These are phyloP conservation scores for Usnea hakonensis DNA, from an alignment of 495 filamentous ascomycete species.

Conservation along the genomic window DNA sequence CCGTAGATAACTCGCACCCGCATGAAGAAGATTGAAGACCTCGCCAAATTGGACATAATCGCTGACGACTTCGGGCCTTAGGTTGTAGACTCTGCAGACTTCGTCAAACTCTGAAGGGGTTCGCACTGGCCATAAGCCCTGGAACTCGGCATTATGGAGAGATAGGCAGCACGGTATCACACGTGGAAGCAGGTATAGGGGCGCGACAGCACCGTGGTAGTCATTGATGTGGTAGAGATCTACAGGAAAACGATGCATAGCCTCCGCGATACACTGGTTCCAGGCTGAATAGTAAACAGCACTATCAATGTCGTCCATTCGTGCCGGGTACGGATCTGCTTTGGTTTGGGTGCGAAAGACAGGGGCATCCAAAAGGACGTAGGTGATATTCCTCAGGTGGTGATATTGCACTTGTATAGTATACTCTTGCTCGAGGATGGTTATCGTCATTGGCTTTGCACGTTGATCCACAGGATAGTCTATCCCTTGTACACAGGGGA, in stretches of 20 bases:
- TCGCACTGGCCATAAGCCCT: conserved; percentile 62
- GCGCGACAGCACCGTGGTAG: conserved; percentile 68
- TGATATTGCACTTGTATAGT: conserved; percentile 43
- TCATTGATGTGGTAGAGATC: conserved; percentile 78
- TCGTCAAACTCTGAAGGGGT: conserved; percentile 52
- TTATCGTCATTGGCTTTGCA: conserved; percentile 40
- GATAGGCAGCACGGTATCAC: conserved; percentile 55
- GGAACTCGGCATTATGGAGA: conserved; percentile 62
- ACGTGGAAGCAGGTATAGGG: conserved; percentile 59
- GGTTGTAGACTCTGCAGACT: conserved; percentile 65
- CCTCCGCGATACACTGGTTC: conserved; percentile 55
- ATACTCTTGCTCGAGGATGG: conserved; percentile 35
- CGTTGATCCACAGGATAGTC: conserved; percentile 40
- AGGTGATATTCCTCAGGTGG: conserved; percentile 42
- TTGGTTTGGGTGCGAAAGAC: conserved; percentile 41
- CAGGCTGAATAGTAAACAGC: conserved; percentile 58
- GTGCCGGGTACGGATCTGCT: conserved; percentile 39
- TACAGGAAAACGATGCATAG: conserved; percentile 50
- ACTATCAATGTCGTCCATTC: conserved; percentile 46
- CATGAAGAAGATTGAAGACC: conserved; percentile 67
- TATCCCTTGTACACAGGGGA: conserved; percentile 43
- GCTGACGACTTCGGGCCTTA: conserved; percentile 38
- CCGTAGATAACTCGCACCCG: conserved; percentile 64
- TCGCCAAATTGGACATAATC: conserved; percentile 63
- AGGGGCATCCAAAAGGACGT: conserved; percentile 41